Conservation (phyloP, 805 yeast genomes). For the Saccharomycopsis capsularis region DNA sequence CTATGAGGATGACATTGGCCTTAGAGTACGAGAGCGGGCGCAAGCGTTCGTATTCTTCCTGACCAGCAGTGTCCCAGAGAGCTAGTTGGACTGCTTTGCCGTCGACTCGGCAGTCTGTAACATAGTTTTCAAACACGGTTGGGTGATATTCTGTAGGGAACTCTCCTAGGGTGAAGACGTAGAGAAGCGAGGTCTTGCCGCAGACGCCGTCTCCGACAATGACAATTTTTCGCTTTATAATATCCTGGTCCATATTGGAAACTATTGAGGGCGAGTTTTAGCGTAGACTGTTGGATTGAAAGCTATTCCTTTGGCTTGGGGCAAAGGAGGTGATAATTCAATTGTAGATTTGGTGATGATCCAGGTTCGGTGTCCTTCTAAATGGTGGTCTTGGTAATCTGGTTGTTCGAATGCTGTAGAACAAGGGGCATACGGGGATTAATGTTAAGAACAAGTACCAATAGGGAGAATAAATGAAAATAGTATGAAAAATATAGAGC, state of each 20-base stretch:
- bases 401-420: too few species aligned
- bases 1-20: slow-evolving; percentile 80
- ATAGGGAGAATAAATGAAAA: too few species aligned
- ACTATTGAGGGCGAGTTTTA: too few species aligned
- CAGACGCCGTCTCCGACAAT: slow-evolving; percentile 95
- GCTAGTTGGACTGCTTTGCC: slow-evolving; percentile 87
- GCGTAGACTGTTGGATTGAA: too few species aligned
- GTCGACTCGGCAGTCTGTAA: slow-evolving; percentile 88
- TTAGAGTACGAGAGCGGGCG: slow-evolving; percentile 84
- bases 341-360: too few species aligned
- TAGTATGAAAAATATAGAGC: too few species aligned
- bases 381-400: too few species aligned
- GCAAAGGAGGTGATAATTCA: too few species aligned
- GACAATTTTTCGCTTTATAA: slow-evolving; percentile 64
- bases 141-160: slow-evolving; percentile 92
- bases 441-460: too few species aligned
- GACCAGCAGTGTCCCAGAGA: slow-evolving; percentile 96
- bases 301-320: too few species aligned
- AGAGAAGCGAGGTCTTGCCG: slow-evolving; percentile 85
- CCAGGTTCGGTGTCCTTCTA: too few species aligned
- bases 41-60: slow-evolving; percentile 87
- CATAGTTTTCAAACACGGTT: slow-evolving; percentile 90
- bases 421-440: too few species aligned
- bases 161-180: slow-evolving; percentile 87
- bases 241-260: background rate